These are phyloP conservation scores for Apiospora kogelbergensis DNA, from an alignment of 2,329 filamentous ascomycete genomes.

Conservation along the genomic window DNA sequence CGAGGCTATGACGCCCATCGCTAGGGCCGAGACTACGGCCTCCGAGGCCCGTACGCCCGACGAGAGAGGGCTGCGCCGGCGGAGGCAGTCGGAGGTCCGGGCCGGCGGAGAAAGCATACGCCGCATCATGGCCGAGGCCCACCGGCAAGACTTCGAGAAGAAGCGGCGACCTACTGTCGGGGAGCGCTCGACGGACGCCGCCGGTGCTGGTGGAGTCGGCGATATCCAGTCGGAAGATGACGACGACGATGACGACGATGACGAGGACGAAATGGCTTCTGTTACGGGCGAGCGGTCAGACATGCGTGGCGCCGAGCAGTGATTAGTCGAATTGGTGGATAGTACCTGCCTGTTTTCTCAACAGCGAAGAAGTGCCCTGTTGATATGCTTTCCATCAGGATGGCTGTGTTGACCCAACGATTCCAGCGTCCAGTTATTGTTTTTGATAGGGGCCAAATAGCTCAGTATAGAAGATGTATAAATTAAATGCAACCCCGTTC, in stretches of 20 bases:
- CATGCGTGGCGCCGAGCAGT: constrained; percentile 17
- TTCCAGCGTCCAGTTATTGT: no score
- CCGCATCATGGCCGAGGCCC: constrained; percentile 76
- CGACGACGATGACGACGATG: constrained; percentile 31
- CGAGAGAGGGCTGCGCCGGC: constrained; percentile 22
- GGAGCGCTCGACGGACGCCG: constrained; percentile 36
- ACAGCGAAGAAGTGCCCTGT: no score
- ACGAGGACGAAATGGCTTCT: constrained; percentile 31
- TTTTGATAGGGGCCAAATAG: no score
- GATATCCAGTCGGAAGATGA: constrained; percentile 25
- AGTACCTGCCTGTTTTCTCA: no score
- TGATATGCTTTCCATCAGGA: no score
- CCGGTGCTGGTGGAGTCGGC: constrained; percentile 27
- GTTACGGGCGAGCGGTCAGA: constrained; percentile 27
- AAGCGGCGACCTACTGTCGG: constrained; percentile 48
- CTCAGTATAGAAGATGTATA: no score
- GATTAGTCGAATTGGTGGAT: not conserved
- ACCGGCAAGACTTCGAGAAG: constrained; percentile 90
- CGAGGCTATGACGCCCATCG: not conserved
- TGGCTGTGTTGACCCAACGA: no score
- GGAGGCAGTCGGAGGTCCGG: constrained; percentile 19
- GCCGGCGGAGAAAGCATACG: constrained; percentile 41
- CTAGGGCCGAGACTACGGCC: not conserved
- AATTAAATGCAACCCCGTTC: no score
- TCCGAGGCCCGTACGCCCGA: constrained; percentile 19